Evolutionary conservation across 2,329 filamentous ascomycete species (phyloP).

Genomic region (Pyricularia grisea): DNA sequence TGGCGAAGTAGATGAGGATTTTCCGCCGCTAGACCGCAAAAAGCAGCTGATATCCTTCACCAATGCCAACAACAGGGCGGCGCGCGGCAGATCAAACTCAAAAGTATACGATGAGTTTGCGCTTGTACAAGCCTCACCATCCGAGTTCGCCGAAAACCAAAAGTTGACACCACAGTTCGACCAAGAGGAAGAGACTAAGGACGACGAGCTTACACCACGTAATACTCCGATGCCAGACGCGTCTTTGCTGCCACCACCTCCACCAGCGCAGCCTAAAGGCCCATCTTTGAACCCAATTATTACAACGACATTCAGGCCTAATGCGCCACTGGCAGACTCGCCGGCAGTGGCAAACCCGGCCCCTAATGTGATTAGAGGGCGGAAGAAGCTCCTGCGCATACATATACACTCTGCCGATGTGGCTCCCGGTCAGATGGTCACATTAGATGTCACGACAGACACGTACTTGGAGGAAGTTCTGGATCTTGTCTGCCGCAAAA

Average conservation of each 20-base stretch:
- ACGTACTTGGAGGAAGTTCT: constrained; percentile 78
- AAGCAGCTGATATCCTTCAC: constrained; percentile 71
- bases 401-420: constrained; percentile 63
- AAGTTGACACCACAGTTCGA: constrained; percentile 57
- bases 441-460: constrained; percentile 68
- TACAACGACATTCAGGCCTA: constrained; percentile 48
- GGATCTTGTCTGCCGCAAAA: constrained; percentile 66
- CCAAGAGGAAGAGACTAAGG: constrained; percentile 33
- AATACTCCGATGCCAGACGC: constrained; percentile 37
- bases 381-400: constrained; percentile 61
- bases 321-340: constrained; percentile 47
- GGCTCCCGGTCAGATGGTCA: constrained; percentile 63
- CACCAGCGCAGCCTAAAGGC: constrained; percentile 18
- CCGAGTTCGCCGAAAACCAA: constrained; percentile 62
- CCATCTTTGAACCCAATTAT: constrained; percentile 47
- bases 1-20: constrained; percentile 78
- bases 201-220: constrained; percentile 33
- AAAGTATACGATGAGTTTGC: constrained; percentile 79
- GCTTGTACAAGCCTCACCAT: constrained; percentile 60
- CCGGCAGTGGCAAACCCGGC: constrained; percentile 37
- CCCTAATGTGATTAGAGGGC: constrained; percentile 42
- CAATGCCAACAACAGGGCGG: constrained; percentile 65
- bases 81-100: constrained; percentile 58
- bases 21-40: constrained; percentile 66
- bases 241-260: constrained; percentile 17